Percentiles rank a stretch among this genome's conserved stretches.
Conservation (phyloP, 2,329 filamentous ascomycete species). For the Penicillium brevicompactum region DNA sequence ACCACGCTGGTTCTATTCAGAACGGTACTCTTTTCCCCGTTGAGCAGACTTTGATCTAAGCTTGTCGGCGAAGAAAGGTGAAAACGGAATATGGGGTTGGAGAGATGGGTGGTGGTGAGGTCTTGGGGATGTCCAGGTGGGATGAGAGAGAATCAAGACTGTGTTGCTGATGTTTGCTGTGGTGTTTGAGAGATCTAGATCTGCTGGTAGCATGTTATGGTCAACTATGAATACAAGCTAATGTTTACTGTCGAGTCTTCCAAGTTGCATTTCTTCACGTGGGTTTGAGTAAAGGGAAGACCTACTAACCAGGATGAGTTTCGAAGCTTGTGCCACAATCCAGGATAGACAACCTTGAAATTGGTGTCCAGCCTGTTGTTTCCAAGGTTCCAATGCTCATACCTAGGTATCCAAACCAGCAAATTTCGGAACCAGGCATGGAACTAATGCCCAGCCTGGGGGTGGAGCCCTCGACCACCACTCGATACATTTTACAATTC, state of each 20-base stretch:
- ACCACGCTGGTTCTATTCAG: constrained; percentile 61
- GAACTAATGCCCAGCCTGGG: too few relatives aligned
- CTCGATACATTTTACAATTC: too few relatives aligned
- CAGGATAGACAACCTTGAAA: too few relatives aligned
- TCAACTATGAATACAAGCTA: background rate
- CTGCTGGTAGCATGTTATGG: background rate
- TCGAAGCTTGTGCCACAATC: too few relatives aligned
- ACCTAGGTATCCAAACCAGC: too few relatives aligned
- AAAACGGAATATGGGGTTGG: background rate
- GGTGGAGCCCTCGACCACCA: too few relatives aligned
- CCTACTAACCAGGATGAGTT: too few relatives aligned
- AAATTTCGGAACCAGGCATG: too few relatives aligned
- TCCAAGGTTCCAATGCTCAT: too few relatives aligned
- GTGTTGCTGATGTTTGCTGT: background rate
- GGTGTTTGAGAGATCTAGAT: background rate
- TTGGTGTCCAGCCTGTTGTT: too few relatives aligned
- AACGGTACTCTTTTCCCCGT: constrained; percentile 63
- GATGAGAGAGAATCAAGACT: background rate
- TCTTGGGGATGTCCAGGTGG: background rate
- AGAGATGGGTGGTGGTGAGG: background rate
- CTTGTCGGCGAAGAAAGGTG: background rate
- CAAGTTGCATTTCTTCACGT: background rate
- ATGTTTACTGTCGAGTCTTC: background rate
- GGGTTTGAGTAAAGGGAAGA: background rate
- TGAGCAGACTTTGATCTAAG: constrained; percentile 40